phyloP scores from a whole-genome alignment of 305 asterid species.

The Fraxinus paxiana region DNA sequence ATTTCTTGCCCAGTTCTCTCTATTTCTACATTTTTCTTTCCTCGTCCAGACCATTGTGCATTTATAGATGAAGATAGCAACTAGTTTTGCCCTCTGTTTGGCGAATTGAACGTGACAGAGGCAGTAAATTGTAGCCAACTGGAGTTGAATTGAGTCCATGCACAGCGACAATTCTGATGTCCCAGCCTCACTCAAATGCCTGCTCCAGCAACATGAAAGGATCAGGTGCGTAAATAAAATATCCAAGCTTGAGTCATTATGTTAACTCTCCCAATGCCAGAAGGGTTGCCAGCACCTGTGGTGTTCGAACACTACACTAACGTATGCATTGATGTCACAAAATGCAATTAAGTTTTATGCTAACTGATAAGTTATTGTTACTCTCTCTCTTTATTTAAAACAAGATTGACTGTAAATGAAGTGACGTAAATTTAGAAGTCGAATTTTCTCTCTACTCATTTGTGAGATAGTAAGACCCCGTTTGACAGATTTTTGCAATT shows the following conservation, averaged over 20 bases:
- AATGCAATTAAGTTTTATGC: not conserved
- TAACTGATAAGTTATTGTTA: not conserved
- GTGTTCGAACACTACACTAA: not conserved
- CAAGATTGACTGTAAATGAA: not conserved
- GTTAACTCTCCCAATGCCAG: slow-evolving; percentile 37
- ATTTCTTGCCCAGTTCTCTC: not conserved
- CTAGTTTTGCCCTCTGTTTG: not conserved
- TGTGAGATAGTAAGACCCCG: not conserved
- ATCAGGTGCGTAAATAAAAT: slow-evolving; percentile 30
- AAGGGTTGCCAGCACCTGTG: slow-evolving; percentile 33
- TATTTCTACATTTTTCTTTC: not conserved
- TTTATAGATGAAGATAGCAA: slow-evolving; percentile 24
- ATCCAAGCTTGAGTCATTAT: slow-evolving; percentile 31
- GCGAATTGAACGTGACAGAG: slow-evolving; percentile 10
- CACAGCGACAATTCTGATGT: slow-evolving; percentile 22
- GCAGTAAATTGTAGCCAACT: slow-evolving; percentile 35
- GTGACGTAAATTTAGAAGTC: not conserved
- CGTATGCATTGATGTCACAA: not conserved
- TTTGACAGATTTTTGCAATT: not conserved
- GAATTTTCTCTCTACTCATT: not conserved
- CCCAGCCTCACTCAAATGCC: slow-evolving; percentile 15
- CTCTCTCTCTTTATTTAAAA: not conserved
- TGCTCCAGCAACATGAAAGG: slow-evolving; percentile 38
- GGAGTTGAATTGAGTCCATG: slow-evolving; percentile 30
- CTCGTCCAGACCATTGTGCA: not conserved